These are phyloP conservation scores for Bryum argenteum DNA, from an alignment of 225 moss, liverwort and hornwort species.

Conservation along the genomic window DNA sequence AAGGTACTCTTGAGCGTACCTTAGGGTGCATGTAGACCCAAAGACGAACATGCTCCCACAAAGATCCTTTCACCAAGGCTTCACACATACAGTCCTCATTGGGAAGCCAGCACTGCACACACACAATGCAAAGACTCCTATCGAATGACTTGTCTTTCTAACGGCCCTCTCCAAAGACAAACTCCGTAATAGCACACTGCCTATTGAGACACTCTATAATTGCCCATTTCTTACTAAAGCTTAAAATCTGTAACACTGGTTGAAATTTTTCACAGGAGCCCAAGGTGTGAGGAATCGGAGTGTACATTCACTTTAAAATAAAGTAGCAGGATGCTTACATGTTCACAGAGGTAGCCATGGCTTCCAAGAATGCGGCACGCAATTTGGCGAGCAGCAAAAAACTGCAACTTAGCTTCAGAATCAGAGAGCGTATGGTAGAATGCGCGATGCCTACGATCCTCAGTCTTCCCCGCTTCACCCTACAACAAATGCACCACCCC, in stretches of 20 bases:
- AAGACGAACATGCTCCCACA: slow-evolving; percentile 69
- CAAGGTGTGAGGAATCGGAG: neutral
- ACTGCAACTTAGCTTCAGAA: slow-evolving; percentile 86
- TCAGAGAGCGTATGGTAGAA: slow-evolving; percentile 78
- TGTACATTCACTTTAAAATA: neutral
- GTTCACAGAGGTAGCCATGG: slow-evolving; percentile 81
- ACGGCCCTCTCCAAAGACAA: neutral
- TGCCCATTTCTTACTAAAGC: too few species aligned
- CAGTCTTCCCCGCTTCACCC: slow-evolving; percentile 85
- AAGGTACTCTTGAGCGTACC: slow-evolving; percentile 39
- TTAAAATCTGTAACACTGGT: neutral
- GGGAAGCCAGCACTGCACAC: slow-evolving; percentile 90
- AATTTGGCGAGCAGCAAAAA: slow-evolving; percentile 87
- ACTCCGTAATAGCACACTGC: neutral
- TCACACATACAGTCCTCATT: slow-evolving; percentile 86
- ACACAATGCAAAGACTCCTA: slow-evolving; percentile 5
- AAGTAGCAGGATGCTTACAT: slow-evolving; percentile 35
- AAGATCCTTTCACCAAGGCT: slow-evolving; percentile 51
- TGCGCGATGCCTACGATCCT: slow-evolving; percentile 88
- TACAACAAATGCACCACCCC: slow-evolving; percentile 34
- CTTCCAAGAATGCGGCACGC: slow-evolving; percentile 94
- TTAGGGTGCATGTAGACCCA: slow-evolving; percentile 99
- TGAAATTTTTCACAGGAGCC: neutral
- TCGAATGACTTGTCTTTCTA: neutral
- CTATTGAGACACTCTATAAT: neutral